Conservation (phyloP, 495 filamentous ascomycete species). For the Penicillium taxi region DNA sequence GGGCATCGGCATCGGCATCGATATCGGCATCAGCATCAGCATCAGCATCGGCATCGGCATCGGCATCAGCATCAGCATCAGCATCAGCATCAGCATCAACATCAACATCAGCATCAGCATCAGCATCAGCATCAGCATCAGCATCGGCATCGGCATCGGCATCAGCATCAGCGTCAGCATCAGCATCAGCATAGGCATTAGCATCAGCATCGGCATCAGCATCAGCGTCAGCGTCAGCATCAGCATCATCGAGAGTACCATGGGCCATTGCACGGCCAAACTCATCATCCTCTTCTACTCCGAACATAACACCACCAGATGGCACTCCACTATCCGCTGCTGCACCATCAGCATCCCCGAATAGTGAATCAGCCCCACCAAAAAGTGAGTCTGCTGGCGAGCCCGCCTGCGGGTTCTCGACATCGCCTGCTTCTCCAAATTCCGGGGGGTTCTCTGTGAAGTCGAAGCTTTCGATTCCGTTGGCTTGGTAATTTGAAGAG, state of each 20-base stretch:
- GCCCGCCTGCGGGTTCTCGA: constrained; percentile 39
- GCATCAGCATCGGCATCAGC: too few relatives aligned
- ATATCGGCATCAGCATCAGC: too few relatives aligned
- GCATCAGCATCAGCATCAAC: too few relatives aligned
- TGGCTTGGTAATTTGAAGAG: constrained; percentile 48
- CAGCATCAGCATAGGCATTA: too few relatives aligned
- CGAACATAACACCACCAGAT: constrained; percentile 54
- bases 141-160: too few relatives aligned
- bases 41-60: too few relatives aligned
- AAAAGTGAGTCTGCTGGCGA: constrained; percentile 68
- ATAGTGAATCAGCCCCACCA: constrained; percentile 63
- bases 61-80: too few relatives aligned
- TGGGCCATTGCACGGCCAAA: constrained; percentile 74
- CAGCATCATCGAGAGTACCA: constrained; percentile 33
- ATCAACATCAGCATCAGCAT: too few relatives aligned
- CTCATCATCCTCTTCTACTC: constrained; percentile 76
- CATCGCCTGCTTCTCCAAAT: constrained; percentile 26
- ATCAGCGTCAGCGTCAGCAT: too few relatives aligned
- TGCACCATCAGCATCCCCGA: constrained; percentile 57
- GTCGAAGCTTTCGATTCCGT: constrained; percentile 32
- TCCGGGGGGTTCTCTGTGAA: constrained; percentile 42
- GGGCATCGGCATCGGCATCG: constrained; percentile 29
- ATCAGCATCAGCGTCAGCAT: too few relatives aligned
- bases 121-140: too few relatives aligned
- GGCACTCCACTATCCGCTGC: constrained; percentile 49